Base-by-base conservation (phyloP, 805 yeast species). In the Tetrapisispora taiwanensis region DNA sequence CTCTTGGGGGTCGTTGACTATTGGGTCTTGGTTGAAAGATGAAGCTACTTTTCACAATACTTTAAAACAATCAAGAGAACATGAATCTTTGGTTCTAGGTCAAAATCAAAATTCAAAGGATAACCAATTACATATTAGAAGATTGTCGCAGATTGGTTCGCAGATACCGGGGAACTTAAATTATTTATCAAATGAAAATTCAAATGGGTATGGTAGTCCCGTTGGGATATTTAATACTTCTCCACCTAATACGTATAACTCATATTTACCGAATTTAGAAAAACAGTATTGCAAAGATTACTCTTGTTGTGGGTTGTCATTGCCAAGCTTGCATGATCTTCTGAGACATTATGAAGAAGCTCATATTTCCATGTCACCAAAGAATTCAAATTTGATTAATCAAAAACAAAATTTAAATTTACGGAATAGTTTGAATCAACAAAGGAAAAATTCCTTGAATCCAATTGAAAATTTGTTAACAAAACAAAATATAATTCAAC, bases 231-330 rank as follows among this genome's bases (percentile, higher is more conserved):
- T 37, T 8, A 37, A 37, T 37, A 20, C 40, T 10, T 43, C 48
- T 22, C 31, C 48, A 18, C 37, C 43, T 30, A 32, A 44, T 46
- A 74, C 77, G 47, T 67, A 73, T 33, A 78, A 90, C 24, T 76
- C 92, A 8, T 92, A 90, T 62, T 72, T 92, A 48, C 96, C 97
- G 15, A 86, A 85, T 56, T 70, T 90, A 47, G 98, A 90, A 65
- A 95, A 95, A 7, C 89, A 89, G 62, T 92, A 90, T 66, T 92
- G 98, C 65, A 85, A 84, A 63, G 98, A 92, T 69, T 92, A 92
- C 66, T 79, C 87, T 41, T 92, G 98, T 67, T 92, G 98, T 68
- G 98, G 97, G 26, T 82, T 84, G 59, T 70, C 83, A 36, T 73
- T 92, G 48, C 97, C 97, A 28, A 89, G 96, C 10, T 69, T 92